Evolutionary conservation across 2,329 filamentous ascomycete species (phyloP).

Genomic region (Zarea fungicola): DNA sequence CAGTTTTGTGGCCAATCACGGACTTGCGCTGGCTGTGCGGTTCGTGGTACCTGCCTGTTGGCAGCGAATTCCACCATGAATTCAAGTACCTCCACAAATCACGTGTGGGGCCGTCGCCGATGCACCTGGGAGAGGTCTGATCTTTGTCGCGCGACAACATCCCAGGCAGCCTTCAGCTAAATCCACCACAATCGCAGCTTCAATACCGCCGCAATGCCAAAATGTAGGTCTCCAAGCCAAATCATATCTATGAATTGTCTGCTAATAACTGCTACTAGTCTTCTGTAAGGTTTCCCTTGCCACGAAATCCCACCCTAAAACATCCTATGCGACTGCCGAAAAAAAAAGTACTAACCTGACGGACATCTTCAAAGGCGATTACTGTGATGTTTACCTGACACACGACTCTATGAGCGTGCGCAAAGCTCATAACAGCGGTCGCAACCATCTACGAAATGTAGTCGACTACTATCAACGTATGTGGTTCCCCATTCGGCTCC

Average conservation of each 20-base stretch:
- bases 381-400: conserved; percentile 99
- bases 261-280: conserved; percentile 28
- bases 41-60: background rate
- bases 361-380: conserved; percentile 59
- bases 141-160: conserved; percentile 9
- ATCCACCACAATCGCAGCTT: conserved; percentile 1
- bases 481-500: conserved; percentile 21
- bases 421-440: conserved; percentile 94
- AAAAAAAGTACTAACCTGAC: too few relatives aligned
- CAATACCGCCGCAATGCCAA: conserved; percentile 61
- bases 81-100: conserved; percentile 2
- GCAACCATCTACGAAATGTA: conserved; percentile 96
- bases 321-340: background rate
- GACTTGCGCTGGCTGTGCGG: background rate
- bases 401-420: conserved; percentile 99
- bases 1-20: conserved; percentile 11
- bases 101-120: conserved; percentile 10
- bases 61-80: background rate
- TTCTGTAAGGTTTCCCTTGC: conserved; percentile 22
- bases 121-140: background rate
- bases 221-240: conserved; percentile 59
- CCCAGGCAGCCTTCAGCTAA: background rate
- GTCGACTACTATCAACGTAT: conserved; percentile 96
- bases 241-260: conserved; percentile 20
- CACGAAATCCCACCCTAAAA: background rate